Evolutionary conservation across 2,329 filamentous ascomycete genomes (phyloP).

Genomic region (Phoma sp.): DNA sequence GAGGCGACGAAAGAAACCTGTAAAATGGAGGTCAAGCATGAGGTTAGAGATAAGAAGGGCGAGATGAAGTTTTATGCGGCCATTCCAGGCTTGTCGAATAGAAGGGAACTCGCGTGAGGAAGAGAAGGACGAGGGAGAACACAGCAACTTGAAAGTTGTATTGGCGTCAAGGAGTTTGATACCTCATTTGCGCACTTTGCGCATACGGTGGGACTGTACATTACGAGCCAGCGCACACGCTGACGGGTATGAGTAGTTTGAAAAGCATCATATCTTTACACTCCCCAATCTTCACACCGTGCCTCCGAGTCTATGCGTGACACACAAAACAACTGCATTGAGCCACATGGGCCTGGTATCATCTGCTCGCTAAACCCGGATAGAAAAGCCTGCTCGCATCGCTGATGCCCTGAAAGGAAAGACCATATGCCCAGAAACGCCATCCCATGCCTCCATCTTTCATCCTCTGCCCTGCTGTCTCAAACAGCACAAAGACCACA

Average conservation of each 20-base stretch:
- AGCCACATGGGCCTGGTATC: constrained; percentile 15
- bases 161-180: constrained; percentile 28
- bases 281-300: too few species aligned
- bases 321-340: constrained; percentile 8
- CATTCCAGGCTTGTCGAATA: neutral
- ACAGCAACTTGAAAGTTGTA: constrained; percentile 6
- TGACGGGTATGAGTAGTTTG: constrained; percentile 5
- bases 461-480: neutral
- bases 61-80: neutral
- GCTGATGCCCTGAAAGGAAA: too few species aligned
- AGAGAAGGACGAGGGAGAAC: neutral
- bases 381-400: neutral
- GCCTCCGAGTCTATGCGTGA: neutral
- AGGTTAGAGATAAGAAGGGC: neutral
- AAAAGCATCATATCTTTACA: neutral
- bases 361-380: constrained; percentile 5
- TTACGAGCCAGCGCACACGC: constrained; percentile 8
- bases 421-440: too few species aligned
- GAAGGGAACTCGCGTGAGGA: neutral
- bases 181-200: constrained; percentile 20
- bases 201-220: constrained; percentile 23
- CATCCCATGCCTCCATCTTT: too few species aligned
- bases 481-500: too few species aligned
- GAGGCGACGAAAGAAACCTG: constrained; percentile 53
- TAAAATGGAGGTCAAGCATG: neutral